These are phyloP conservation scores for Schizophyllum commune DNA, from an alignment of 1,284 basidiomycete species.

Conservation along the genomic window DNA sequence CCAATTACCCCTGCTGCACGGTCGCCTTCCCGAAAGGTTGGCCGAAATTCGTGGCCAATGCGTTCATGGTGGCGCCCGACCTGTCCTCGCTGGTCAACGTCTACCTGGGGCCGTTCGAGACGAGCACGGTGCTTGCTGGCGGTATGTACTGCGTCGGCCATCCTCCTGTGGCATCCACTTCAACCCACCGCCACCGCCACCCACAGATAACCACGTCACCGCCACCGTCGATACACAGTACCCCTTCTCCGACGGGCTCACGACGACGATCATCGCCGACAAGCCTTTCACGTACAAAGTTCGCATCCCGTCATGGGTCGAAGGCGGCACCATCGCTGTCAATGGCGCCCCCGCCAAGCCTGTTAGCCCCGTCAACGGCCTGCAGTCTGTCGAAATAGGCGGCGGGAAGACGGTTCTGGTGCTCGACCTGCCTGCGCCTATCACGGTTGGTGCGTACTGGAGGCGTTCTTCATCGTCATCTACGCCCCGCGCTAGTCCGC, in stretches of 20 bases:
- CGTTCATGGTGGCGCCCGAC: conserved; percentile 45
- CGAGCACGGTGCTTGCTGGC: conserved; percentile 34
- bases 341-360: conserved; percentile 30
- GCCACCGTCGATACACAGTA: conserved; percentile 46
- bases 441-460: conserved; percentile 33
- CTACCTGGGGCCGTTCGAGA: conserved; percentile 48
- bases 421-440: conserved; percentile 39
- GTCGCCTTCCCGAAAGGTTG: conserved; percentile 56
- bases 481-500: no score
- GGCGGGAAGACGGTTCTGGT: conserved; percentile 40
- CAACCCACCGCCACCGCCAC: background rate
- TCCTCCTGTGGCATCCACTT: background rate
- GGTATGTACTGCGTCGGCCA: conserved; percentile 20
- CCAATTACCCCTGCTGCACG: conserved; percentile 49
- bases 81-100: conserved; percentile 42
- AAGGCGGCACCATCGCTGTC: conserved; percentile 39
- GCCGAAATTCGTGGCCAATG: conserved; percentile 55
- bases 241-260: conserved; percentile 47
- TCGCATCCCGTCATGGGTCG: conserved; percentile 50
- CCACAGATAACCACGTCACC: conserved; percentile 35
- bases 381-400: conserved; percentile 35
- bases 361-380: conserved; percentile 36
- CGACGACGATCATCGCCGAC: conserved; percentile 39
- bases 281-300: conserved; percentile 46
- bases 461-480: background rate